A percentile compares a stretch with the other conserved stretches of the same genome.
Evolutionary conservation across 192 early-diverging fungal genomes (phyloP).

Genomic region (Diversispora epigaea): DNA sequence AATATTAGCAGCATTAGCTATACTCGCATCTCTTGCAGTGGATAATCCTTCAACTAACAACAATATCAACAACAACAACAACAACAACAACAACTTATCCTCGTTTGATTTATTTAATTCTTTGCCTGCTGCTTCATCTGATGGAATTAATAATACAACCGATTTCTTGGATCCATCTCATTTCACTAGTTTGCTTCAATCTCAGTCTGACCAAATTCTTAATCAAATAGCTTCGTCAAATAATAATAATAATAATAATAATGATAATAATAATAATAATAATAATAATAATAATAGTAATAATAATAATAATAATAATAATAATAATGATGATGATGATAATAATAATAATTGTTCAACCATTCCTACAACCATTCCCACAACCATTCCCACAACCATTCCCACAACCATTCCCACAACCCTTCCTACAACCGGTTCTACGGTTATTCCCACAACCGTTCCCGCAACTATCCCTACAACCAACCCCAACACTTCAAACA

Average conservation of each 20-base stretch:
- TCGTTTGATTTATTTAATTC: constrained; percentile 19
- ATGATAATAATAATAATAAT: neutral
- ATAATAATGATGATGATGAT: too few relatives aligned
- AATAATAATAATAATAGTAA: too few relatives aligned
- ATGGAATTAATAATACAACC: neutral
- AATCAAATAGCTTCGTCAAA: neutral
- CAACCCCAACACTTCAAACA: neutral
- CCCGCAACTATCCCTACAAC: neutral
- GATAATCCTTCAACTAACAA: neutral
- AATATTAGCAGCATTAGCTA: neutral
- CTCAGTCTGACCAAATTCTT: neutral
- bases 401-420: neutral
- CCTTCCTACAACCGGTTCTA: neutral
- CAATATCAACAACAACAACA: too few relatives aligned
- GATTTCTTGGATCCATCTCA: constrained; percentile 3
- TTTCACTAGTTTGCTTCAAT: neutral
- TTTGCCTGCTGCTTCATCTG: neutral
- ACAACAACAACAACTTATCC: neutral
- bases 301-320: too few relatives aligned
- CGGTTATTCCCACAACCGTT: neutral
- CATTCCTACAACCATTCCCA: neutral
- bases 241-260: neutral
- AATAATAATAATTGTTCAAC: too few relatives aligned
- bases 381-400: neutral
- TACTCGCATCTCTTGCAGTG: constrained; percentile 13